These are phyloP conservation scores for Kwoniella botswanensis DNA, from an alignment of 768 basidiomycete species.

Conservation along the genomic window DNA sequence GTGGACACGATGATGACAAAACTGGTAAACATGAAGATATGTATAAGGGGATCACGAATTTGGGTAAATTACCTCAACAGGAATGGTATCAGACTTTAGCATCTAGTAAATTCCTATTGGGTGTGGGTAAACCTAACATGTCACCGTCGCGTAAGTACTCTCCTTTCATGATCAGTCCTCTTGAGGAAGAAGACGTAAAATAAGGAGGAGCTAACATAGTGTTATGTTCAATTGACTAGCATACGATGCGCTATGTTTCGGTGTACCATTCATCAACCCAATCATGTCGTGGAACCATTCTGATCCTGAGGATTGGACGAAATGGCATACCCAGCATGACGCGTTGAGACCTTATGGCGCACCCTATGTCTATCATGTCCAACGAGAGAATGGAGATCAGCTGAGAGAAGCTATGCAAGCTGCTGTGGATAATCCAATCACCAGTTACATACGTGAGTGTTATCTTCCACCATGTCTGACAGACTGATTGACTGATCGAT, in stretches of 20 bases:
- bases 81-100: slow-evolving; percentile 22
- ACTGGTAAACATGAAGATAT: slow-evolving; percentile 18
- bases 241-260: slow-evolving; percentile 39
- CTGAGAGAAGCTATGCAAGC: slow-evolving; percentile 26
- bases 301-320: slow-evolving; percentile 39
- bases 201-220: too few species aligned
- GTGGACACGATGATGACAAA: slow-evolving; percentile 7
- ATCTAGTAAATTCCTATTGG: slow-evolving; percentile 29
- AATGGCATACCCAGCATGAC: slow-evolving; percentile 50
- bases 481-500: background rate
- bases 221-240: slow-evolving; percentile 1
- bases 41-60: slow-evolving; percentile 17
- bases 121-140: slow-evolving; percentile 30
- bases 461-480: background rate
- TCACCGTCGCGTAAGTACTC: slow-evolving; percentile 29
- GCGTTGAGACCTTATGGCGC: slow-evolving; percentile 33
- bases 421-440: slow-evolving; percentile 36
- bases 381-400: slow-evolving; percentile 32
- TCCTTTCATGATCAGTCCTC: too few species aligned
- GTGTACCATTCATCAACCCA: slow-evolving; percentile 55
- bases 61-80: slow-evolving; percentile 15
- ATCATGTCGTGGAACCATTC: slow-evolving; percentile 39
- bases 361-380: slow-evolving; percentile 49
- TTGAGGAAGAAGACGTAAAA: too few species aligned
- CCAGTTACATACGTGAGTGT: slow-evolving; percentile 26